Percentiles rank a stretch among this genome's conserved stretches.
phyloP scores from a whole-genome alignment of 345 rosid species.

The Pistacia integerrima region DNA sequence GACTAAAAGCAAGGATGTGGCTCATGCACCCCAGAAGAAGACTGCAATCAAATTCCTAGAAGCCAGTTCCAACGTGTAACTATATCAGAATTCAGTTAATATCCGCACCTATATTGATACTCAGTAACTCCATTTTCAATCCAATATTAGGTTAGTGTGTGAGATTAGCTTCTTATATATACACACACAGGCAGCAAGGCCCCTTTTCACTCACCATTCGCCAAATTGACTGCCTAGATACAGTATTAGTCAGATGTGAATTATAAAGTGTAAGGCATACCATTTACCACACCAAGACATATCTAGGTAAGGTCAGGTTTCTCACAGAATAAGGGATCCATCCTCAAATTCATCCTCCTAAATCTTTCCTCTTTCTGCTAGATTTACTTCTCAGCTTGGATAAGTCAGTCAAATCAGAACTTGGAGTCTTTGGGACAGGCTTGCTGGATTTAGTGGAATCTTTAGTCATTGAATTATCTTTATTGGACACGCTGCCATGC shows the following conservation, averaged over 20 bases:
- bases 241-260: background rate
- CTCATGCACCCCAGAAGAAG: slow-evolving; percentile 7
- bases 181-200: slow-evolving; percentile 6
- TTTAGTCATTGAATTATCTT: background rate
- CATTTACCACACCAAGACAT: background rate
- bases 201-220: background rate
- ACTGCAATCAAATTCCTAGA: background rate
- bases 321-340: background rate
- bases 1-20: background rate
- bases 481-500: slow-evolving; percentile 8
- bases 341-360: background rate
- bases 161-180: slow-evolving; percentile 22
- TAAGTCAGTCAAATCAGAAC: slow-evolving; percentile 1
- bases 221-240: background rate
- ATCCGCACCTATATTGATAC: background rate
- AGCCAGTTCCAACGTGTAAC: background rate
- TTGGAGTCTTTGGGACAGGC: slow-evolving; percentile 4
- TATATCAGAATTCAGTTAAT: background rate
- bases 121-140: background rate
- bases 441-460: slow-evolving; percentile 19
- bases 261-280: background rate
- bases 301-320: slow-evolving; percentile 1
- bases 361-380: slow-evolving; percentile 14
- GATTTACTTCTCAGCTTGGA: slow-evolving; percentile 5
- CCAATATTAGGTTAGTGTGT: slow-evolving; percentile 21